phyloP scores from a whole-genome alignment of 2,329 filamentous ascomycete genomes.

The Albifimbria verrucaria region DNA sequence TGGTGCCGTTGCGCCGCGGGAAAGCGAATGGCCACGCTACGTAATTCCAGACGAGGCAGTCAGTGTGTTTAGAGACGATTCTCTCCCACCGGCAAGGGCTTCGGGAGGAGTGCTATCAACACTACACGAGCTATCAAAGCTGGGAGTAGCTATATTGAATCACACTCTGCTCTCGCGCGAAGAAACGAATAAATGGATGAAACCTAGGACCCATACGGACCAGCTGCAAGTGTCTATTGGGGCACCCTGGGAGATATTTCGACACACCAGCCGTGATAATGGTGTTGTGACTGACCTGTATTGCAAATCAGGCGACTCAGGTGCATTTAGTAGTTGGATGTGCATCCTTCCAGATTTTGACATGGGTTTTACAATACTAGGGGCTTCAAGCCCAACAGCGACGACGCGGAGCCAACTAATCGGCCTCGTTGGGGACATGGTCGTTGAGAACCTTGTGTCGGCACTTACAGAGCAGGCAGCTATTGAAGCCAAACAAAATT shows the following conservation, averaged over 20 bases:
- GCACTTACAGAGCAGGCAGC: constrained; percentile 8
- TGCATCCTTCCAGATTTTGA: constrained; percentile 40
- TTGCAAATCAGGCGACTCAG: constrained; percentile 7
- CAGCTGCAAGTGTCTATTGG: constrained; percentile 35
- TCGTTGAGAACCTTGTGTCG: constrained; percentile 8
- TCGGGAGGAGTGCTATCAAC: constrained; percentile 11
- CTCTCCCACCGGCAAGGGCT: constrained; percentile 1
- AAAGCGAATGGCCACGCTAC: background rate
- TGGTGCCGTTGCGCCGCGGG: background rate
- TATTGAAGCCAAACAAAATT: constrained; percentile 8
- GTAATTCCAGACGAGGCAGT: constrained; percentile 3
- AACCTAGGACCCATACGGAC: constrained; percentile 34
- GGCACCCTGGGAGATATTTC: constrained; percentile 38
- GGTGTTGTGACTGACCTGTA: constrained; percentile 32
- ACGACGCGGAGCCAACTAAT: background rate
- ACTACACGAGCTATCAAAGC: constrained; percentile 12
- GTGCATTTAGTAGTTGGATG: constrained; percentile 30
- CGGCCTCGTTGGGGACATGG: constrained; percentile 4
- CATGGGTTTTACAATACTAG: constrained; percentile 36
- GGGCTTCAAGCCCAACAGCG: constrained; percentile 23
- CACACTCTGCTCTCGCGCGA: constrained; percentile 28
- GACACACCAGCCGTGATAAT: constrained; percentile 31
- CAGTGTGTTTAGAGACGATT: background rate
- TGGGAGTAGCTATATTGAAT: constrained; percentile 12
- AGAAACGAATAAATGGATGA: constrained; percentile 35